A percentile compares a stretch with the other conserved stretches of the same genome.
These are phyloP conservation scores for Yamadazyma sp. DNA, from an alignment of 805 yeast genomes.

Conservation along the genomic window DNA sequence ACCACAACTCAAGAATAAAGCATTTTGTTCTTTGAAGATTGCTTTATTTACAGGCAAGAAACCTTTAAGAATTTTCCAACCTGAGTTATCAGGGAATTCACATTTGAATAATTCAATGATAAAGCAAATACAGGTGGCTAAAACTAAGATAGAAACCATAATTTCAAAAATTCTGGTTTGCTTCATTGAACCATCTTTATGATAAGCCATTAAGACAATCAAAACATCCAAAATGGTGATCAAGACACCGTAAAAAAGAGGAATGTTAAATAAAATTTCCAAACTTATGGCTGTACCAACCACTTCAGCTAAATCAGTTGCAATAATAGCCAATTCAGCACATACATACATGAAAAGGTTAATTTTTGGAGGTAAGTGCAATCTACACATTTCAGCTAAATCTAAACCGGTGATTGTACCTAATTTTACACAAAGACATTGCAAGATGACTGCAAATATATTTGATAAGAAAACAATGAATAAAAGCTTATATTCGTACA, in stretches of 20 bases:
- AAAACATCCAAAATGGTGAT: constrained; percentile 84
- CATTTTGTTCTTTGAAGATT: constrained; percentile 33
- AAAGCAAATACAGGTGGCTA: constrained; percentile 84
- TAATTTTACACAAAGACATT: constrained; percentile 76
- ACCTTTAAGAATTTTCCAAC: constrained; percentile 46
- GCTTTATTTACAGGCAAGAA: constrained; percentile 42
- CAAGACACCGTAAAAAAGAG: constrained; percentile 78
- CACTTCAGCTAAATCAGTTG: constrained; percentile 95
- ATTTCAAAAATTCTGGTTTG: constrained; percentile 78
- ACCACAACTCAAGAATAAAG: constrained; percentile 42
- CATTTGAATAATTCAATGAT: constrained; percentile 60
- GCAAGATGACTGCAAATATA: constrained; percentile 82
- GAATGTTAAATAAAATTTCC: constrained; percentile 76
- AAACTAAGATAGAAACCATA: constrained; percentile 72
- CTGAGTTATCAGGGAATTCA: constrained; percentile 49
- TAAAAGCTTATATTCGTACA: constrained; percentile 72
- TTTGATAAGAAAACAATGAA: constrained; percentile 80
- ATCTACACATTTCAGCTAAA: constrained; percentile 81
- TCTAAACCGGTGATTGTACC: constrained; percentile 96
- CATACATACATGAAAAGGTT: constrained; percentile 65
- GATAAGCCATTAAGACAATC: constrained; percentile 81
- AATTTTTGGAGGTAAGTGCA: constrained; percentile 61
- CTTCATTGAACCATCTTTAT: constrained; percentile 77
- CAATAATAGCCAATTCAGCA: constrained; percentile 89
- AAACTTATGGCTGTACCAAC: constrained; percentile 96